Conservation (phyloP, 768 basidiomycete genomes). For the Pleurotus salmoneostramineus region DNA sequence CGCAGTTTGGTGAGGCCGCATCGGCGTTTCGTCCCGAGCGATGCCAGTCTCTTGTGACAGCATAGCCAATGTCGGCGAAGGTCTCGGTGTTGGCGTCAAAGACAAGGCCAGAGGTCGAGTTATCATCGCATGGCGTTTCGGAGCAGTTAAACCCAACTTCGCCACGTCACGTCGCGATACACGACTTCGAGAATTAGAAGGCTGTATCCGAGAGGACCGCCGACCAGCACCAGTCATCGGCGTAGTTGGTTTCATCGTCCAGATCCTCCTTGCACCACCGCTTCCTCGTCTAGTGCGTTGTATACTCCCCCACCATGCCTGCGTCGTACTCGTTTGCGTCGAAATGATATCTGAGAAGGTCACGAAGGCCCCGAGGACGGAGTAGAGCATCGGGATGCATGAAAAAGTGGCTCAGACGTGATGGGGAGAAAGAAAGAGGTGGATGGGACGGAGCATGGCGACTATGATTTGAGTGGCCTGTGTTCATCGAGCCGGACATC, state of each 20-base stretch:
- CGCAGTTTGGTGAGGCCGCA: too few species aligned
- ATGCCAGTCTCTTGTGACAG: too few species aligned
- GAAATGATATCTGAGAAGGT: constrained; percentile 6
- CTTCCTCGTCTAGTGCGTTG: background rate
- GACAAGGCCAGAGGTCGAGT: background rate
- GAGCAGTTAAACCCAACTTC: background rate
- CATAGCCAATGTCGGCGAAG: too few species aligned
- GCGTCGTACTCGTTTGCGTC: constrained; percentile 7
- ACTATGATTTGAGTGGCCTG: background rate
- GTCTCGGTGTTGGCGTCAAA: too few species aligned
- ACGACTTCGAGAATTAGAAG: background rate
- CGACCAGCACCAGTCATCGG: background rate
- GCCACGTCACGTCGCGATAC: background rate
- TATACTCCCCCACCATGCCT: constrained; percentile 8
- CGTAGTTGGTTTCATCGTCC: background rate
- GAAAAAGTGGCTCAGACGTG: background rate
- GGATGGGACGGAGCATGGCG: background rate
- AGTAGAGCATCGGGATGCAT: constrained; percentile 2
- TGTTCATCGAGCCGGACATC: background rate
- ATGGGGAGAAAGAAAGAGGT: background rate
- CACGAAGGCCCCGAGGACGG: constrained; percentile 6
- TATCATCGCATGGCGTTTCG: background rate
- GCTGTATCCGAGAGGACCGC: too few species aligned
- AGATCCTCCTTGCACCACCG: background rate
- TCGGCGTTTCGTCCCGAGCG: too few species aligned